Base-by-base conservation (phyloP, 169 alveolate genomes). In the Eimeria zaria region DNA sequence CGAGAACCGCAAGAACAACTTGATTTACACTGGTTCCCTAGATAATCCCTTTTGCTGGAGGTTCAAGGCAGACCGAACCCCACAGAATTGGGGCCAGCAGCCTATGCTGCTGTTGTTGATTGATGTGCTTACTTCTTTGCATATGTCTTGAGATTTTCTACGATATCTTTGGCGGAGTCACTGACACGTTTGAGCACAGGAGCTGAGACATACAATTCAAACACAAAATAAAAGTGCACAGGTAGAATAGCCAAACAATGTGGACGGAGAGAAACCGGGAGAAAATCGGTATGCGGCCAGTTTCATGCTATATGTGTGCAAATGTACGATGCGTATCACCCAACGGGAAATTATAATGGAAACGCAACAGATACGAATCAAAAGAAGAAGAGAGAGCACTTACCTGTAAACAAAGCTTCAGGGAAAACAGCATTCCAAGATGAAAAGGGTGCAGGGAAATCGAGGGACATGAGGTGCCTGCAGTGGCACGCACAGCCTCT, bases 381-480 rank as follows among this genome's bases (percentile, higher is more conserved):
- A 33, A 20, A 8, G 55, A 53, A 51, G 41, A 22, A 39, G 27
- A 18, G 39, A 51, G 41, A 2, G 55, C 30, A 44, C 18, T 73
- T 69, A 95, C 96, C 97, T 18, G 78, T 30, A 53, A 62, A 95
- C 12, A 96, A 88, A 1, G 89, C 91, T n/a, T 60, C 94, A 27
- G 96, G 97, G 41, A 60, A 69, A 14, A 41, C 81, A 58, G 95
- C 46, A 11, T 90, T 69, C 97, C 97, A 96, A 1, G 95, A 88
- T 44, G 85, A 76, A 60, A 89, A 90, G 30, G 71, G 88, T 20
- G 95, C 36, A 33, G 96, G 69, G 55, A 90, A 96, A 41, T 96
- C 97, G 60, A 85, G 85, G 16, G 84, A 58, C 96, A 90, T 96
- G n/a, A 96, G 76, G 41, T 96, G 97, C 55, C 97, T 95, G 95